Evolutionary conservation across 495 filamentous ascomycete species (phyloP).

Genomic region (Penicillium angulare): DNA sequence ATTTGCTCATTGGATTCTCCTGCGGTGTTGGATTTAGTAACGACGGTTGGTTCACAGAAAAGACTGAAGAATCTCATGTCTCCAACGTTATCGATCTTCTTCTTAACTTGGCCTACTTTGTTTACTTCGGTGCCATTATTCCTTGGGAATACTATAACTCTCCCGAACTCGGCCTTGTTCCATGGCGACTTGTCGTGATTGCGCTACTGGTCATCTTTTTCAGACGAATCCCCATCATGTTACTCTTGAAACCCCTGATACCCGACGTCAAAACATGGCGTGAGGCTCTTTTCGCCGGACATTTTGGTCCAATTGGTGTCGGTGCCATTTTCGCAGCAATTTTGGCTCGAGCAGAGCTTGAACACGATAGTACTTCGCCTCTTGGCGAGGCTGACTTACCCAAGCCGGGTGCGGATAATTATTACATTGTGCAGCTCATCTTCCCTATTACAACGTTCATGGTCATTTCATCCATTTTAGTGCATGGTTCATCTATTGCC

Average conservation of each 20-base stretch:
- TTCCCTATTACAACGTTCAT: slow-evolving; percentile 97
- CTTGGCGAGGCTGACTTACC: slow-evolving; percentile 63
- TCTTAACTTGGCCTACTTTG: slow-evolving; percentile 96
- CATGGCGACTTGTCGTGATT: slow-evolving; percentile 88
- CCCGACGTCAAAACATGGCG: slow-evolving; percentile 98
- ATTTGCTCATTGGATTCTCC: slow-evolving; percentile 94
- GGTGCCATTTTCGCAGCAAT: slow-evolving; percentile 96
- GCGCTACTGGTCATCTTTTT: slow-evolving; percentile 92
- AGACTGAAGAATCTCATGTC: slow-evolving; percentile 97
- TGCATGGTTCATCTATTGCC: slow-evolving; percentile 96
- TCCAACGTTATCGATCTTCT: slow-evolving; percentile 99
- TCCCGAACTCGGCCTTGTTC: slow-evolving; percentile 64
- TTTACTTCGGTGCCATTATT: slow-evolving; percentile 95
- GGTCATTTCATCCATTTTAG: slow-evolving; percentile 89
- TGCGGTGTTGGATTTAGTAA: slow-evolving; percentile 97
- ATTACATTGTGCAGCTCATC: slow-evolving; percentile 73
- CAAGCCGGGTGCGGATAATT: slow-evolving; percentile 47
- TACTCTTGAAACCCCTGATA: slow-evolving; percentile 86
- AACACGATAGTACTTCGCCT: slow-evolving; percentile 69
- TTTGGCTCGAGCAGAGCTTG: slow-evolving; percentile 83
- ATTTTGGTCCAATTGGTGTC: slow-evolving; percentile 98
- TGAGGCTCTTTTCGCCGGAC: slow-evolving; percentile 94
- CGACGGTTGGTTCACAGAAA: slow-evolving; percentile 97
- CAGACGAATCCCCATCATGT: slow-evolving; percentile 94
- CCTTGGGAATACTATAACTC: slow-evolving; percentile 89